Base-by-base conservation (phyloP, 83 land plant species). In the Picea abies region DNA sequence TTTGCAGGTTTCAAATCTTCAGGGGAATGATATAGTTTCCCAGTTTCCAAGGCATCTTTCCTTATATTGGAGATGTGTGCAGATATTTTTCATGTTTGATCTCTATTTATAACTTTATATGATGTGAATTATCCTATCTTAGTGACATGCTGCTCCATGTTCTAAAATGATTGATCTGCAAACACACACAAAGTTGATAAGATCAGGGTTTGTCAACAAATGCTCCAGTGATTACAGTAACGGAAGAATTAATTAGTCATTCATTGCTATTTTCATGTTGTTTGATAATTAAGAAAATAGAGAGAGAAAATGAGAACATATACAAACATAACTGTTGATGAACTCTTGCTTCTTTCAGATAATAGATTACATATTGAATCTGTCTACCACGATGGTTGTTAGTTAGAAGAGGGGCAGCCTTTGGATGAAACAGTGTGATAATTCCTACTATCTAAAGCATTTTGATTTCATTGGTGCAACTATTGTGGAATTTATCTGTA, bases 151-250 rank as follows among this genome's bases (percentile, higher is more conserved):
- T 71, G 10, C 49, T 39, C 8, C 22, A 37, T 37, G 47, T 71
- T 71, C 56, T 52, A 52, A 52, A 52, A 10, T 52, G 44, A 71
- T 37, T 71, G 76, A 39, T 20, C 4, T 9, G 39, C 17, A 71
- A 44, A 32, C 19, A 26, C n/a, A 16, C 39, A 32, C 49, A 44
- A 71, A 71, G 19, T 3, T 37, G 20, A 5, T 5, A 69, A 20
- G 76, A 71, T 71, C 2, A 71, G 76, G 49, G n/a, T 39, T 26
- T 7, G 35, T 69, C 29, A 69, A 69, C 72, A 69, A 19, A 69
- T 15, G 37, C 37, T 16, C 37, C 32, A 15, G n/a, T 35, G 44
- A 29, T 17, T 69, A 15, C 41, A 35, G 3, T 69, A 29, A 7
- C 23, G 20, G 44, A 69, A 69, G 44, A 69, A 29, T 16, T 69